These are phyloP conservation scores for Colletotrichum lupini DNA, from an alignment of 2,329 filamentous ascomycete species.

Conservation along the genomic window DNA sequence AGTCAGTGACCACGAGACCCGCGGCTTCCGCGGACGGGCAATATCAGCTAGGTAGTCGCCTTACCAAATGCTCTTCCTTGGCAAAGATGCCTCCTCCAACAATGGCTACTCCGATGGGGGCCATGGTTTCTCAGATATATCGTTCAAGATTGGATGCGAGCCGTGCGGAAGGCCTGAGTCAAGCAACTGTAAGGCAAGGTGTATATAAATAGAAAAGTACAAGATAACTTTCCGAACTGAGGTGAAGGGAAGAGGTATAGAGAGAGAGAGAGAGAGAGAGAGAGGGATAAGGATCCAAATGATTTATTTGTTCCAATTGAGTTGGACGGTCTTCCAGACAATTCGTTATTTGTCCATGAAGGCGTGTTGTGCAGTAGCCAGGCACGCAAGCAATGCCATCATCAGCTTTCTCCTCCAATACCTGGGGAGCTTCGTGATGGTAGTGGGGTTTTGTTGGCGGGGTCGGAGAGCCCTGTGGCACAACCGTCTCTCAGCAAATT, in stretches of 20 bases:
- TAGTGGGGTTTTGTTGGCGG: conserved; percentile 17
- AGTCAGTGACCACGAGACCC: conserved; percentile 17
- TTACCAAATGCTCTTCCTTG: conserved; percentile 66
- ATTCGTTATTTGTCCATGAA: not conserved
- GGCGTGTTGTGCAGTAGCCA: not conserved
- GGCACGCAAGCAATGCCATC: conserved; percentile 9
- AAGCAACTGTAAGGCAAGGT: not conserved
- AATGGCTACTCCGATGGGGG: conserved; percentile 64
- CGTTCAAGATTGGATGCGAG: not conserved
- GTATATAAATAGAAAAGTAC: not conserved
- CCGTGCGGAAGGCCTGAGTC: not conserved
- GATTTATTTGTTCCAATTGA: not conserved
- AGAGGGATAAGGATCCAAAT: not conserved
- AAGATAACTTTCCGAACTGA: not conserved
- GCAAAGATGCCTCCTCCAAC: conserved; percentile 74
- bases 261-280: too few relatives aligned
- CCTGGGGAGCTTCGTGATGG: not conserved
- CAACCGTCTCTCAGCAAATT: not conserved
- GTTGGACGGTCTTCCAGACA: not conserved
- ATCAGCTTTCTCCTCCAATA: conserved; percentile 26
- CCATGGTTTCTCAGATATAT: conserved; percentile 41
- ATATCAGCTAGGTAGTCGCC: conserved; percentile 21
- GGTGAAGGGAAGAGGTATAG: not conserved
- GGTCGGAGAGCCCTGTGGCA: conserved; percentile 17
- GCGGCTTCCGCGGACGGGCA: not conserved